Base-by-base conservation (phyloP, 2,329 filamentous ascomycete species). In the Thielaviopsis populi region DNA sequence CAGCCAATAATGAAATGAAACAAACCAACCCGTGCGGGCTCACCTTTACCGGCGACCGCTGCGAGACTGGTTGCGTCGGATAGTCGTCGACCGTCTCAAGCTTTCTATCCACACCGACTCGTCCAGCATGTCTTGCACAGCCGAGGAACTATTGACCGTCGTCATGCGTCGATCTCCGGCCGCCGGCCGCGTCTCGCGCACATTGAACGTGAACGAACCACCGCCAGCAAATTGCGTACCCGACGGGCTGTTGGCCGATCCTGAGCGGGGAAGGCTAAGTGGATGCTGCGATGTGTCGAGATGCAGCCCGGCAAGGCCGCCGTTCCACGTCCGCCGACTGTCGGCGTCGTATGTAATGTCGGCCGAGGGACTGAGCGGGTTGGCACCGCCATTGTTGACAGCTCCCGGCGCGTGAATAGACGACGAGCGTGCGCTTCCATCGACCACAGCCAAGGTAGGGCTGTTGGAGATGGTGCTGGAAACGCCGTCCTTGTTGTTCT, bases 61-160 rank as follows among this genome's bases (percentile, higher is more conserved):
- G 13, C 11, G 22, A 33, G 64, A 43, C n/a, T 42, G 46, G 24
- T 66, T 50, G 6, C 75, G 77, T 61, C 76, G 76, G 62, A 80
- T 81, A 62, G 91, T 96, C 69, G 94, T 90, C 75, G 90, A 95
- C 67, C 90, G 82, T 68, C 91, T 81, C 68, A 96, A 91, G 77
- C 89, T 95, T 75, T 95, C 89, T 61, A 92, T 89, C 92, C 92
- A 97, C 17, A 88, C 86, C 19, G 89, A 94, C 70, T 92, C 88
- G 70, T 94, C 89, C 63, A 97, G 80, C 71, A 94, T 88, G 68
- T 91, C 85, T 73, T 91, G 83, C 68, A 95, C 88, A 10, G 62
- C 62, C 6, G 65, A 63, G 1, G 66, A 65, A 30, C 62, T 65
- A 37, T 63, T 66, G 41, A 66, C 60, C 1, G 65, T 50, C 41